phyloP scores from a whole-genome alignment of 202 grass and related monocot species.

The Schoenoplectus tabernaemontani region DNA sequence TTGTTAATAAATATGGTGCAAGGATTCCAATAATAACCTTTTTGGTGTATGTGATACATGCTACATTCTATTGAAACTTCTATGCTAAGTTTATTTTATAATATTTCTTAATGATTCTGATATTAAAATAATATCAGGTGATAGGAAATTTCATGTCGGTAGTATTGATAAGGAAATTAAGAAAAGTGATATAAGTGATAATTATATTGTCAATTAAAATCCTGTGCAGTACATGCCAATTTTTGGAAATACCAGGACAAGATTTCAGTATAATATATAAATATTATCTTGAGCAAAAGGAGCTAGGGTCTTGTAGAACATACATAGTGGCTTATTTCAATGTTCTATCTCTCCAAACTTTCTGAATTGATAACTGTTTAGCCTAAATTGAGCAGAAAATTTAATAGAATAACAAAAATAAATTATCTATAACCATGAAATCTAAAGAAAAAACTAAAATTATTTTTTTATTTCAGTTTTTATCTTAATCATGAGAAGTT shows the following conservation, averaged over 20 bases:
- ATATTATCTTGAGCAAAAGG: not conserved
- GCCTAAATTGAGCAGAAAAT: not conserved
- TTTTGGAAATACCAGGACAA: slow-evolving; percentile 1
- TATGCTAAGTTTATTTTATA: not conserved
- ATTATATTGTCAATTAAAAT: not conserved
- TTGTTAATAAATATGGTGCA: not conserved
- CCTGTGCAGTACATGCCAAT: not conserved
- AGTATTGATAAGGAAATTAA: not conserved
- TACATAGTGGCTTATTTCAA: not conserved
- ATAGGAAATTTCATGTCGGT: not conserved
- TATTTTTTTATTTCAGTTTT: not conserved
- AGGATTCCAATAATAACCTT: not conserved
- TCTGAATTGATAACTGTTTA: not conserved
- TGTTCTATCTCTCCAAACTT: not conserved
- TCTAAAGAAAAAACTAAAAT: not conserved
- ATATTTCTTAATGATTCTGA: not conserved
- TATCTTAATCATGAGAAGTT: not conserved
- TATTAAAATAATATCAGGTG: not conserved
- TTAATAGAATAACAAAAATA: not conserved
- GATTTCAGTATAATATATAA: not conserved
- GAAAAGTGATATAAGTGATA: not conserved
- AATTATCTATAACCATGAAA: not conserved
- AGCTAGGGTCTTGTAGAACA: not conserved
- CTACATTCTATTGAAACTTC: not conserved
- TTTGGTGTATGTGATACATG: not conserved